Evolutionary conservation across 2,329 filamentous ascomycete species (phyloP).

Genomic region (Colletotrichum destructivum): DNA sequence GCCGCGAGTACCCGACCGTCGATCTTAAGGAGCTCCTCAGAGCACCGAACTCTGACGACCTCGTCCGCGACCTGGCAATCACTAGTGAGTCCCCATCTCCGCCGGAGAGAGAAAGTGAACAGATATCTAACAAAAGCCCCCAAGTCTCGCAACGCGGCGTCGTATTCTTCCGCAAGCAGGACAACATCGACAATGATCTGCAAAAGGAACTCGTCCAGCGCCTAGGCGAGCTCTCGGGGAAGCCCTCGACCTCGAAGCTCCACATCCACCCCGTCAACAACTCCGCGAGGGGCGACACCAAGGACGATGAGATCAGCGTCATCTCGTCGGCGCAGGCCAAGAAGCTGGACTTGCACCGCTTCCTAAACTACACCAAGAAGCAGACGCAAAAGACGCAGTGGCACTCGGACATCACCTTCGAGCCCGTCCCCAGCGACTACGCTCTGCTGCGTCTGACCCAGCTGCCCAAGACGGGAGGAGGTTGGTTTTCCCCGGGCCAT

Average conservation of each 20-base stretch:
- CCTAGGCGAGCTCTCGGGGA: constrained; percentile 71
- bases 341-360: constrained; percentile 61
- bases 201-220: constrained; percentile 77
- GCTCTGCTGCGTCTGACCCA: constrained; percentile 68
- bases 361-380: constrained; percentile 55
- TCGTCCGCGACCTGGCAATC: constrained; percentile 77
- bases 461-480: constrained; percentile 69
- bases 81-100: constrained; percentile 63
- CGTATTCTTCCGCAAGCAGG: constrained; percentile 78
- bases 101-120: too few species aligned
- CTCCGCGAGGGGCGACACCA: constrained; percentile 64
- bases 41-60: constrained; percentile 73
- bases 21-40: constrained; percentile 74
- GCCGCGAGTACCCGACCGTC: constrained; percentile 71
- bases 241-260: constrained; percentile 68
- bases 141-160: constrained; percentile 79
- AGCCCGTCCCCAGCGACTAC: constrained; percentile 76
- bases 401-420: constrained; percentile 78
- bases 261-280: constrained; percentile 74
- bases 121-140: not conserved
- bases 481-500: constrained; percentile 47
- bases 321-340: constrained; percentile 72
- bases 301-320: constrained; percentile 74
- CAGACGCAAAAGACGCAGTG: constrained; percentile 65
- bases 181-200: constrained; percentile 72